Percentiles rank a stretch among this genome's conserved stretches.
These are phyloP conservation scores for Microdochium bolleyi DNA, from an alignment of 2,329 filamentous ascomycete genomes.

Conservation along the genomic window DNA sequence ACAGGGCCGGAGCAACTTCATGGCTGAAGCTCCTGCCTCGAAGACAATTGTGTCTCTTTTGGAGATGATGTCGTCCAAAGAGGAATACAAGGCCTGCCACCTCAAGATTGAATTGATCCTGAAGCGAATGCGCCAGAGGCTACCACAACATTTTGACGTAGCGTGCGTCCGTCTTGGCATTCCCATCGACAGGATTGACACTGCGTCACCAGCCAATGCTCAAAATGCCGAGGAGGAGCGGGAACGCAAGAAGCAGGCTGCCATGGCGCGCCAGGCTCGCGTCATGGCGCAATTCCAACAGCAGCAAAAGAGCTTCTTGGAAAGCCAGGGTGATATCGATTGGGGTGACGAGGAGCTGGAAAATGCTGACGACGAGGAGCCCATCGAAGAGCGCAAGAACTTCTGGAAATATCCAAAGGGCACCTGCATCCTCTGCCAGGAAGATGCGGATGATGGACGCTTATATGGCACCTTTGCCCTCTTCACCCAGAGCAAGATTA, in stretches of 20 bases:
- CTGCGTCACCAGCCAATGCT: slow-evolving; percentile 67
- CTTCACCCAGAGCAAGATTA: slow-evolving; percentile 75
- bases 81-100: slow-evolving; percentile 74
- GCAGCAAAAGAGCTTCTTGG: slow-evolving; percentile 91
- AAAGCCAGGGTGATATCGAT: slow-evolving; percentile 78
- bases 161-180: slow-evolving; percentile 59
- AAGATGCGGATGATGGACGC: slow-evolving; percentile 82
- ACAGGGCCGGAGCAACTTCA: slow-evolving; percentile 52
- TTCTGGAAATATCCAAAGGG: slow-evolving; percentile 87
- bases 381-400: slow-evolving; percentile 60
- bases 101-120: slow-evolving; percentile 79
- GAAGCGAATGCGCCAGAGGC: slow-evolving; percentile 76
- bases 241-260: slow-evolving; percentile 83
- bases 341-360: slow-evolving; percentile 83
- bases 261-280: slow-evolving; percentile 78
- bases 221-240: slow-evolving; percentile 62
- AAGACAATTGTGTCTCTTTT: slow-evolving; percentile 59
- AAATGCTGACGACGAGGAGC: slow-evolving; percentile 51
- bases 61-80: slow-evolving; percentile 54
- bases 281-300: slow-evolving; percentile 99
- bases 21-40: slow-evolving; percentile 44
- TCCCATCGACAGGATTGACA: slow-evolving; percentile 71
- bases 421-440: slow-evolving; percentile 93
- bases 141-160: slow-evolving; percentile 62
- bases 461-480: slow-evolving; percentile 92